Percentiles rank a stretch among this genome's conserved stretches.
Evolutionary conservation across 2,329 filamentous ascomycete genomes (phyloP).

Genomic region (Alternaria arbusti): DNA sequence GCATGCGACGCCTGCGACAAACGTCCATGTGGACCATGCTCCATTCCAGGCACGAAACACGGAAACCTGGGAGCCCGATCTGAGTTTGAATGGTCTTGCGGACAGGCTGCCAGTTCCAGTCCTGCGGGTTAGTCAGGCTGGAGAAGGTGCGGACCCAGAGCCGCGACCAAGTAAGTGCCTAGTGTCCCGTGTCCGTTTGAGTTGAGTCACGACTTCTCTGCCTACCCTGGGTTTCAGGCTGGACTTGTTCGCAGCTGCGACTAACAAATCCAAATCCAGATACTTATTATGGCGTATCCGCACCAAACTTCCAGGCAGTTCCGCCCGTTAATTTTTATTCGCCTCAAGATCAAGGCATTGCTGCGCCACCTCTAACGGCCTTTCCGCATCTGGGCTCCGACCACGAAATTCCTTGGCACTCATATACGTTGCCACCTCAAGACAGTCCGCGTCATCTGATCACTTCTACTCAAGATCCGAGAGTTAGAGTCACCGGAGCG

Average conservation of each 20-base stretch:
- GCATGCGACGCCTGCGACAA: conserved; percentile 30
- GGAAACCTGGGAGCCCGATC: conserved; percentile 35
- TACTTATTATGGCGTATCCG: conserved; percentile 41
- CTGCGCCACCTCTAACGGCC: conserved; percentile 33
- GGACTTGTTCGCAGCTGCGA: conserved; percentile 22
- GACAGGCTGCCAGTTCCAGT: conserved; percentile 31
- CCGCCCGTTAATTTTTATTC: conserved; percentile 29
- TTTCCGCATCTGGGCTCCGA: conserved; percentile 39
- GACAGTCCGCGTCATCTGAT: conserved; percentile 45
- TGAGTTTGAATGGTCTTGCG: conserved; percentile 7
- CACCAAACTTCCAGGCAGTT: conserved; percentile 29
- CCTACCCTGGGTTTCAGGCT: conserved; percentile 36
- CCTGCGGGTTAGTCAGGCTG: conserved; percentile 21
- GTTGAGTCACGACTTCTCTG: conserved; percentile 33
- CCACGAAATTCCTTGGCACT: conserved; percentile 37
- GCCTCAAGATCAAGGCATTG: conserved; percentile 37
- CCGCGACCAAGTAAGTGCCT: conserved; percentile 29
- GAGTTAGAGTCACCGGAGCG: conserved; percentile 41
- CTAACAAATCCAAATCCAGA: conserved; percentile 25
- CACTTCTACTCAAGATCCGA: conserved; percentile 29
- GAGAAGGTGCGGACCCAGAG: conserved; percentile 18
- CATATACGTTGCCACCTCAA: conserved; percentile 27
- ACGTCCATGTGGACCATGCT: conserved; percentile 25
- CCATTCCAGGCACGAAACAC: conserved; percentile 42
- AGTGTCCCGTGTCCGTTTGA: conserved; percentile 24